phyloP scores from a whole-genome alignment of 2,329 filamentous ascomycete species.

The Didymella glomerata region DNA sequence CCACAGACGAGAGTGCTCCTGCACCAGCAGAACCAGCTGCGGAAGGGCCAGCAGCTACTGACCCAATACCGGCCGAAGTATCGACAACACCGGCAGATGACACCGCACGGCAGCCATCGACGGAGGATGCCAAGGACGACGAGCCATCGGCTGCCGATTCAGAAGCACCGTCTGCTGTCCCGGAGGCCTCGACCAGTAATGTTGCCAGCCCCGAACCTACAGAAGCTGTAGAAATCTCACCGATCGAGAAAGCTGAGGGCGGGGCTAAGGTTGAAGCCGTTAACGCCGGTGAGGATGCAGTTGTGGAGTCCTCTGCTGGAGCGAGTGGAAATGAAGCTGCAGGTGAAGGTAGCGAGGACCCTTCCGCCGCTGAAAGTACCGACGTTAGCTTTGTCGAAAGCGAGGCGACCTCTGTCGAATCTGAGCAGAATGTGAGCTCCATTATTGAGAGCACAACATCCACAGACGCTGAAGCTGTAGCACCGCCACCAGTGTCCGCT shows the following conservation, averaged over 20 bases:
- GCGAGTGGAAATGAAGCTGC: background rate
- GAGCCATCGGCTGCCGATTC: background rate
- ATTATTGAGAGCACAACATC: background rate
- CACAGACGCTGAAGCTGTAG: background rate
- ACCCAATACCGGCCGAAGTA: background rate
- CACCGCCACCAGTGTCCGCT: background rate
- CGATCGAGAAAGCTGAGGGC: background rate
- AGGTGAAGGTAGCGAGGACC: constrained; percentile 7
- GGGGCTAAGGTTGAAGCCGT: background rate
- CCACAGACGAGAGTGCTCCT: background rate
- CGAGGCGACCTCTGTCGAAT: constrained; percentile 4
- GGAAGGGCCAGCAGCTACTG: background rate
- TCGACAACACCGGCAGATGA: background rate
- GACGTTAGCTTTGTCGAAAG: constrained; percentile 7
- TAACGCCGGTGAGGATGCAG: background rate
- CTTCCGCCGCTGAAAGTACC: constrained; percentile 3
- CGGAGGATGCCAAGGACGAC: background rate
- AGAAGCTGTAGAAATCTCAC: background rate
- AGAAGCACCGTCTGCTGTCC: background rate
- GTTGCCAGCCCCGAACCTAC: background rate
- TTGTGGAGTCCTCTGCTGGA: background rate
- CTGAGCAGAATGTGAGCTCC: background rate
- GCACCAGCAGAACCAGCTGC: background rate
- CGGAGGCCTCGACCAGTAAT: background rate
- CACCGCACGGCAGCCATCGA: background rate